Conservation (phyloP, 768 basidiomycete species). For the Cystoderma amianthinum region DNA sequence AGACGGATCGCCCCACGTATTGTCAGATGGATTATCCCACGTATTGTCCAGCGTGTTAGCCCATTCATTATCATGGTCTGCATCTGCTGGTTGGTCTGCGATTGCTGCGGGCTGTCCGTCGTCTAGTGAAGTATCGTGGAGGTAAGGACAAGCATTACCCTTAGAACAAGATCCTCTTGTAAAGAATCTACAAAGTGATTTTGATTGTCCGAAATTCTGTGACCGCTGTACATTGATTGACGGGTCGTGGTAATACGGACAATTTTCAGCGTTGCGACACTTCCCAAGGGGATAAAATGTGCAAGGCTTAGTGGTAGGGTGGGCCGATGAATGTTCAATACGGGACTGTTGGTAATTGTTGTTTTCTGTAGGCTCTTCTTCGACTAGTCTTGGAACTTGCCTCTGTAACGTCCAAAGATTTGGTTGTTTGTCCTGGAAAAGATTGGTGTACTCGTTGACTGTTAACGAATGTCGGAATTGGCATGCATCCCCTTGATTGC, state of each 20-base stretch:
- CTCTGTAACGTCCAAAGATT: constrained; percentile 17
- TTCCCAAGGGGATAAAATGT: constrained; percentile 26
- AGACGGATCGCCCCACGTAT: no score
- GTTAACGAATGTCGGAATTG: constrained; percentile 33
- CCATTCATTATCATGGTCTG: no score
- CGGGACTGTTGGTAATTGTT: constrained; percentile 1
- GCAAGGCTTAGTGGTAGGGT: constrained; percentile 12
- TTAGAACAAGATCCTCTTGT: neutral
- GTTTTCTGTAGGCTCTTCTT: no score
- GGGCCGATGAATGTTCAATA: neutral
- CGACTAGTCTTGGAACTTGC: no score
- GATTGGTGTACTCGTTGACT: constrained; percentile 25
- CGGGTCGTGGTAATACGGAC: constrained; percentile 24
- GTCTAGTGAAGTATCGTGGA: no score
- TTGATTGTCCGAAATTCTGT: neutral
- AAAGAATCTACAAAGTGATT: neutral
- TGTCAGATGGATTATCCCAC: no score
- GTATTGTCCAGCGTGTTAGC: no score
- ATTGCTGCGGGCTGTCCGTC: no score
- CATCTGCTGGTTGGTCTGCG: no score
- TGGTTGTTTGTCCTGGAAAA: constrained; percentile 32
- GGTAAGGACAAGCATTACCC: neutral
- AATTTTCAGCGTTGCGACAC: constrained; percentile 29
- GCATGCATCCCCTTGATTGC: constrained; percentile 23
- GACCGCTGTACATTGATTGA: constrained; percentile 4